A percentile compares a stretch with the other conserved stretches of the same genome.
phyloP scores from a whole-genome alignment of 169 alveolate species.

The Plasmodium reichenowi region DNA sequence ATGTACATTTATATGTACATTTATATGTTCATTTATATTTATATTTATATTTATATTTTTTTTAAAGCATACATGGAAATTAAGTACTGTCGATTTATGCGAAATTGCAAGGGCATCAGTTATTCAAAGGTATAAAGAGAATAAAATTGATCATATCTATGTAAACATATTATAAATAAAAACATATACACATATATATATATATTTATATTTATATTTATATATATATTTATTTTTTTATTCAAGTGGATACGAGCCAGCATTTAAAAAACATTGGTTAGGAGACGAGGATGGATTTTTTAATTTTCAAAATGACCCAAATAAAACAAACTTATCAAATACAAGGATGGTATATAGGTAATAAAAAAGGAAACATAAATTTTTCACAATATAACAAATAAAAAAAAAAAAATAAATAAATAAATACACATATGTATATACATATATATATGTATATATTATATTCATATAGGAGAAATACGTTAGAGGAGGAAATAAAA shows the following conservation, averaged over 20 bases:
- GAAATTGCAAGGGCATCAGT: slow-evolving; percentile 94
- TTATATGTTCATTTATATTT: neutral
- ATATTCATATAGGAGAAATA: slow-evolving; percentile 21
- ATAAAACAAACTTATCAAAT: slow-evolving; percentile 58
- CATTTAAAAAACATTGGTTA: slow-evolving; percentile 84
- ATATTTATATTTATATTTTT: slow-evolving; percentile 7
- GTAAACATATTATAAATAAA: neutral
- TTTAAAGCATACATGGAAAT: slow-evolving; percentile 89
- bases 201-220: too few species aligned
- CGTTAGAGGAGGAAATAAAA: slow-evolving; percentile 38
- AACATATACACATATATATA: too few species aligned
- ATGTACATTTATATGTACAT: neutral
- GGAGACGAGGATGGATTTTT: slow-evolving; percentile 35
- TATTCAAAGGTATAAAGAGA: slow-evolving; percentile 82
- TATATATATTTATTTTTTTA: neutral
- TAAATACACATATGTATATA: neutral
- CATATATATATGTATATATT: slow-evolving; percentile 5
- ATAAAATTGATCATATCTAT: neutral
- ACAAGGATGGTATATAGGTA: slow-evolving; percentile 67
- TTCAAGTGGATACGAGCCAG: slow-evolving; percentile 80
- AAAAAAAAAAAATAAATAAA: neutral
- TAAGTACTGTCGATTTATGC: slow-evolving; percentile 90
- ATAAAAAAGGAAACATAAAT: neutral
- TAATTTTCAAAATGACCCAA: slow-evolving; percentile 50
- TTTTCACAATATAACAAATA: too few species aligned